A percentile compares a stretch with the other conserved stretches of the same genome.
Conservation (phyloP, 176 grass and related monocot species). For the Aegilops bicornis region DNA sequence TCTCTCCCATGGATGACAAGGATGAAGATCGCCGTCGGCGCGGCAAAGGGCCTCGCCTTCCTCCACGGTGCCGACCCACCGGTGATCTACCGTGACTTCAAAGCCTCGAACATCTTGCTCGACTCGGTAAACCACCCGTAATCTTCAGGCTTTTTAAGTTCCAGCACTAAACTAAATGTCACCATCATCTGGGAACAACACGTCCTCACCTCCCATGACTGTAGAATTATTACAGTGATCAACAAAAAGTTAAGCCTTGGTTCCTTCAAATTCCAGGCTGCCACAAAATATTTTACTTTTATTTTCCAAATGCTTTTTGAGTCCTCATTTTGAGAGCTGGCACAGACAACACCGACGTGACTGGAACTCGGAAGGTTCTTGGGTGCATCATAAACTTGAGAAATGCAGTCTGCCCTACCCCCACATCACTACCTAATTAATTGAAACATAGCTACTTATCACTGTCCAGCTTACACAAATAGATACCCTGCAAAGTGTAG, state of each 20-base stretch:
- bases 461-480: background rate
- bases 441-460: constrained; percentile 26
- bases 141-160: background rate
- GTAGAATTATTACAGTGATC: background rate
- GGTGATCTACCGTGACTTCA: constrained; percentile 81
- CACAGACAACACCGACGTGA: constrained; percentile 11
- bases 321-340: background rate
- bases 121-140: constrained; percentile 44
- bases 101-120: constrained; percentile 73
- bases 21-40: constrained; percentile 69
- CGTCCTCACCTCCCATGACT: background rate
- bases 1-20: constrained; percentile 64
- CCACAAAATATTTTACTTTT: background rate
- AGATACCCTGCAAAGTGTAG: background rate
- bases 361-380: constrained; percentile 19
- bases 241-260: background rate
- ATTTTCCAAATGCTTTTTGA: background rate
- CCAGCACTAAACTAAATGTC: constrained; percentile 6
- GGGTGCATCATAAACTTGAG: constrained; percentile 10
- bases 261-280: background rate
- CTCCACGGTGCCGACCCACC: constrained; percentile 51
- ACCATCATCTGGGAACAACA: constrained; percentile 10
- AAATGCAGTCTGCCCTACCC: background rate
- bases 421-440: constrained; percentile 4
- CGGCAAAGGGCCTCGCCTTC: constrained; percentile 72